Base-by-base conservation (phyloP, 495 filamentous ascomycete species). In the Cercophora samala region DNA sequence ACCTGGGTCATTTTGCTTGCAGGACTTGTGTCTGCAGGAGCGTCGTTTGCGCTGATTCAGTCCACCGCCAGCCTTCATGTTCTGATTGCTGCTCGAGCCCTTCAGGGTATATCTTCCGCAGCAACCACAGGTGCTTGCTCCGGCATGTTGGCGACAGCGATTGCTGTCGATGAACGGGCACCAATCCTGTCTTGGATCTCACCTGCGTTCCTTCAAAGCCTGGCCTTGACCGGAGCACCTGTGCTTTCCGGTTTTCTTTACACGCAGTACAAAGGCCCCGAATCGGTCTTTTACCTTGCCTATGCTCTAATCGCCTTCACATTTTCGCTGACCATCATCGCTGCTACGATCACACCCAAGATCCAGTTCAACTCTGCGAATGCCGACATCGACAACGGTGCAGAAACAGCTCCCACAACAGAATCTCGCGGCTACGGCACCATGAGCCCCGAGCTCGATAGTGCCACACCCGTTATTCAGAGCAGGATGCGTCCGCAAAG, bases 71-170 rank as follows among this genome's bases (percentile, higher is more conserved):
- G 52, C 11, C 58, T 76, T 1, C 58, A 51, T 3, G 18, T 68
- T 6, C 60, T 75, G 64, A 60, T 75, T 22, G 53, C 75, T 9
- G 66, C 73, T 0, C 69, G 74, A 1, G 71, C 64, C 6, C 63
- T 76, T 11, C 74, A 76, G 3, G 74, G 74, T 0, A n/a, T 76
- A 6, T 63, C 66, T 2, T 68, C 67, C 0, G 74, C 68, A 15
- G 68, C 69, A 4, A 67, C 64, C 3, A 69, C 73, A 0, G 72
- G 66, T 5, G 65, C 69, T 17, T 70, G 61, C 53, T 69, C 73
- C 1, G 70, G 63, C 22, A 26, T 74, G 11, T 60, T 69, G 5
- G 69, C 65, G 0, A 52, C 64, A 1, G 60, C 63, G 21, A 23
- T 64, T 32, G 58, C 22, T 24, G 17, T 58, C 32, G 59, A 37